Conservation (phyloP, 2,329 filamentous ascomycete genomes). For the Hypoxylon rubiginosum region DNA sequence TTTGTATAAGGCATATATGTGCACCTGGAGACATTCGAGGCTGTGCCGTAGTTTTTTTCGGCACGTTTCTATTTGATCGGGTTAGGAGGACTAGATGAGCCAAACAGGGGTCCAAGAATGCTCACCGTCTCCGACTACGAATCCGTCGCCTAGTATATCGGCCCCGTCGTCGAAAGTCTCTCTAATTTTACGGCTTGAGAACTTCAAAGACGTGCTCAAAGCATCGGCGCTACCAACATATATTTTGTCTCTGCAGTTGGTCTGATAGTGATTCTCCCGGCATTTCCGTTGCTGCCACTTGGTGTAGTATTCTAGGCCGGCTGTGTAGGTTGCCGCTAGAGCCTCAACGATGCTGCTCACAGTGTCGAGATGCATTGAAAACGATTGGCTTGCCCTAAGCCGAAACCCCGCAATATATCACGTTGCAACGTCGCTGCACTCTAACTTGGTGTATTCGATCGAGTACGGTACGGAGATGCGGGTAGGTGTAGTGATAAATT, state of each 20-base stretch:
- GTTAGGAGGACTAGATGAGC: slow-evolving; percentile 12
- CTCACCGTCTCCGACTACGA: slow-evolving; percentile 55
- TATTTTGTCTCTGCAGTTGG: slow-evolving; percentile 16
- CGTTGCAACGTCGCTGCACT: slow-evolving; percentile 16
- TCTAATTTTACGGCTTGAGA: slow-evolving; percentile 50
- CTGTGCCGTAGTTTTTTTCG: slow-evolving; percentile 49
- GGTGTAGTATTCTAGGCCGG: slow-evolving; percentile 52
- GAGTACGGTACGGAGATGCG: not conserved
- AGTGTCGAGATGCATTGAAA: slow-evolving; percentile 47
- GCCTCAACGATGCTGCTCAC: slow-evolving; percentile 50
- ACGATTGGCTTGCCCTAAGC: slow-evolving; percentile 32
- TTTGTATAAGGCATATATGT: slow-evolving; percentile 48
- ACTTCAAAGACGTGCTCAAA: slow-evolving; percentile 53
- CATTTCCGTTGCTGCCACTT: slow-evolving; percentile 54
- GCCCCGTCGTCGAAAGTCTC: slow-evolving; percentile 53
- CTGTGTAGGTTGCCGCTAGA: slow-evolving; percentile 50
- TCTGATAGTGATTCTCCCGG: slow-evolving; percentile 53
- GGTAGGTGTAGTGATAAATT: not conserved
- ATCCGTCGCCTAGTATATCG: slow-evolving; percentile 54
- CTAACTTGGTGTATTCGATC: slow-evolving; percentile 3
- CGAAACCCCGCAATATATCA: slow-evolving; percentile 41
- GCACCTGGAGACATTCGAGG: slow-evolving; percentile 48
- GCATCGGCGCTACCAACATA: slow-evolving; percentile 48
- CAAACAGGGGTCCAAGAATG: not conserved
- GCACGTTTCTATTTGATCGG: slow-evolving; percentile 44